These are phyloP conservation scores for Draba incana DNA, from an alignment of 345 rosid species.

Conservation along the genomic window DNA sequence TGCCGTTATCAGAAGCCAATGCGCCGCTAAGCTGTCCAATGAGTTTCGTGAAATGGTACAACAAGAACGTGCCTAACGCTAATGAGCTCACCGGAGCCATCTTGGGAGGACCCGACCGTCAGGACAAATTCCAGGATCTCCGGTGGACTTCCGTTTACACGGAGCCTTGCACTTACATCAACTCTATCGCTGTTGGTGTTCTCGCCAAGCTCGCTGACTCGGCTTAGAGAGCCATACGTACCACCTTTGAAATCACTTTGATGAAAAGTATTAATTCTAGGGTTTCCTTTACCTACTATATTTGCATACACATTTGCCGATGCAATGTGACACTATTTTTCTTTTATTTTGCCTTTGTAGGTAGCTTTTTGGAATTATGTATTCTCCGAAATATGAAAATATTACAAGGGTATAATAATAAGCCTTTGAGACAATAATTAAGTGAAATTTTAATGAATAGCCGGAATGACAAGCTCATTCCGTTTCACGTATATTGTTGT, in stretches of 20 bases:
- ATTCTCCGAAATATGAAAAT: slow-evolving; percentile 1
- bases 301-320: slow-evolving; percentile 22
- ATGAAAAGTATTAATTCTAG: slow-evolving; percentile 28
- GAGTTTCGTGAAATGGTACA: slow-evolving; percentile 68
- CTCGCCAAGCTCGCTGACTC: slow-evolving; percentile 70
- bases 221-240: slow-evolving; percentile 32
- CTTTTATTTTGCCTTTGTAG: slow-evolving; percentile 22
- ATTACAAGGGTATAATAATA: slow-evolving; percentile 31
- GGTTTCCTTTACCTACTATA: slow-evolving; percentile 21
- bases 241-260: slow-evolving; percentile 23
- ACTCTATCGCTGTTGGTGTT: slow-evolving; percentile 67
- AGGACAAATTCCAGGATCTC: slow-evolving; percentile 64
- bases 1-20: slow-evolving; percentile 40
- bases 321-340: slow-evolving; percentile 29
- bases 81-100: slow-evolving; percentile 87
- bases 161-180: slow-evolving; percentile 92
- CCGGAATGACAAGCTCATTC: slow-evolving; percentile 16
- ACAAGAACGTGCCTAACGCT: slow-evolving; percentile 57
- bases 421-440: slow-evolving; percentile 22
- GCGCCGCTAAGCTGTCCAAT: slow-evolving; percentile 49
- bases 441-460: slow-evolving; percentile 17
- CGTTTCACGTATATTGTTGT: slow-evolving; percentile 18
- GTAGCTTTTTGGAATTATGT: slow-evolving; percentile 34
- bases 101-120: slow-evolving; percentile 84
- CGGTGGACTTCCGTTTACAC: slow-evolving; percentile 66